These are phyloP conservation scores for Ostreobium quekettii DNA, from an alignment of 139 green algal species.

Conservation along the genomic window DNA sequence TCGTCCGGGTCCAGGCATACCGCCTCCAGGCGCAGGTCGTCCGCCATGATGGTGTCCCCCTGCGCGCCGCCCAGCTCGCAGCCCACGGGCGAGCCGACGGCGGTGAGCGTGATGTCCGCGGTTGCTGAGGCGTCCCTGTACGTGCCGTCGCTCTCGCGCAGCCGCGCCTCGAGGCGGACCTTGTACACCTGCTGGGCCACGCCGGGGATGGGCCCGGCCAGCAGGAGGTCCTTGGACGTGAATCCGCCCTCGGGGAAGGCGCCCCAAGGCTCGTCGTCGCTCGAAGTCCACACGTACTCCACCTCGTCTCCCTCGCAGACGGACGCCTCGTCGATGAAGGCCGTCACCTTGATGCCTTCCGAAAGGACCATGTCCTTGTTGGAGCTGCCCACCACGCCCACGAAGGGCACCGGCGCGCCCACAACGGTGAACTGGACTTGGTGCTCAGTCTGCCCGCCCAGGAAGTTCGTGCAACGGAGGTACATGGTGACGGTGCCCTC, in stretches of 20 bases:
- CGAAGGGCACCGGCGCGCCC: background rate
- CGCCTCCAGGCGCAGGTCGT: background rate
- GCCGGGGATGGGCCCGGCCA: background rate
- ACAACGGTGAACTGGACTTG: background rate
- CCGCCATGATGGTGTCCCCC: slow-evolving; percentile 1
- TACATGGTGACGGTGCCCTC: background rate
- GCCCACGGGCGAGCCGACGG: background rate
- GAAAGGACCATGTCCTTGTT: background rate
- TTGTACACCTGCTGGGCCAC: background rate
- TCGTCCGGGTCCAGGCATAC: slow-evolving; percentile 11
- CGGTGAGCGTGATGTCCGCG: background rate
- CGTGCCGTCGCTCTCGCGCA: background rate
- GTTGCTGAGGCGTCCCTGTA: background rate
- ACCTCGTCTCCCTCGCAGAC: slow-evolving; percentile 9
- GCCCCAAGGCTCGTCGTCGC: background rate
- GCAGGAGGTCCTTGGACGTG: background rate
- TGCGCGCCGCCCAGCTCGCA: background rate
- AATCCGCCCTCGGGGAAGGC: background rate
- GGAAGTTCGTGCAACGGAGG: slow-evolving; percentile 7
- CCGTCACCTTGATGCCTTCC: background rate
- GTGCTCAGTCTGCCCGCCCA: background rate
- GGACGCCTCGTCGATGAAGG: background rate
- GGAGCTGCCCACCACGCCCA: background rate
- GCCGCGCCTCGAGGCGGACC: background rate
- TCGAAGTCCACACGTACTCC: background rate